phyloP scores from a whole-genome alignment of 257 asterid species.

The Solanum clarkiae region DNA sequence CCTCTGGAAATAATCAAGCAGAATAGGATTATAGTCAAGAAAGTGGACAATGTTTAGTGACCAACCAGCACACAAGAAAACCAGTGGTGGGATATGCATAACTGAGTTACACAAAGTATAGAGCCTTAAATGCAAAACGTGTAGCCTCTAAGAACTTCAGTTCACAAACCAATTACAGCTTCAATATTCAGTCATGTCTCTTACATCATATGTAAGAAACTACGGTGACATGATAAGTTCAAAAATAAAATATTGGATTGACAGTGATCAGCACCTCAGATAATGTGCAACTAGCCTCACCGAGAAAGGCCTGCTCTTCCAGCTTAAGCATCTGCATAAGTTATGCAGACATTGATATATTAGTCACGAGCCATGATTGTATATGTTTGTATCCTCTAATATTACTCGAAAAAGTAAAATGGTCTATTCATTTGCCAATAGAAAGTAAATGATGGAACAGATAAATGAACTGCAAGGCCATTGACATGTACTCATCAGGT shows the following conservation, averaged over 20 bases:
- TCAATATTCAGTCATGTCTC: background rate
- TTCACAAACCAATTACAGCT: background rate
- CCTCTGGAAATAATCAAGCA: background rate
- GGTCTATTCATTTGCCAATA: background rate
- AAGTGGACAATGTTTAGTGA: background rate
- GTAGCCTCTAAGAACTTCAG: background rate
- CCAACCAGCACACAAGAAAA: background rate
- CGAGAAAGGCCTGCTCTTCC: conserved; percentile 96
- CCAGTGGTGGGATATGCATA: background rate
- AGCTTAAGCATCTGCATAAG: conserved; percentile 38
- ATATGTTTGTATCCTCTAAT: background rate
- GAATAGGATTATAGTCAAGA: background rate
- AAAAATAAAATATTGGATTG: background rate
- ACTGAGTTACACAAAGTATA: background rate
- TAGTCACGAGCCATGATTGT: background rate
- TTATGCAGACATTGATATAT: background rate
- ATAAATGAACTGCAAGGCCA: background rate
- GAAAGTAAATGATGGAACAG: background rate
- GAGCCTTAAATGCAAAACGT: background rate
- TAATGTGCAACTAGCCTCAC: conserved; percentile 76
- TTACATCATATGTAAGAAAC: background rate
- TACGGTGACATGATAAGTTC: background rate
- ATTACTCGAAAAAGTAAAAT: background rate
- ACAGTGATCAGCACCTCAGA: conserved; percentile 56
- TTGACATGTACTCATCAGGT: background rate